Evolutionary conservation across 495 filamentous ascomycete genomes (phyloP), one percentile per base, ranked within the genome.

Genomic region (Staphylotrichum longicolle): DNA sequence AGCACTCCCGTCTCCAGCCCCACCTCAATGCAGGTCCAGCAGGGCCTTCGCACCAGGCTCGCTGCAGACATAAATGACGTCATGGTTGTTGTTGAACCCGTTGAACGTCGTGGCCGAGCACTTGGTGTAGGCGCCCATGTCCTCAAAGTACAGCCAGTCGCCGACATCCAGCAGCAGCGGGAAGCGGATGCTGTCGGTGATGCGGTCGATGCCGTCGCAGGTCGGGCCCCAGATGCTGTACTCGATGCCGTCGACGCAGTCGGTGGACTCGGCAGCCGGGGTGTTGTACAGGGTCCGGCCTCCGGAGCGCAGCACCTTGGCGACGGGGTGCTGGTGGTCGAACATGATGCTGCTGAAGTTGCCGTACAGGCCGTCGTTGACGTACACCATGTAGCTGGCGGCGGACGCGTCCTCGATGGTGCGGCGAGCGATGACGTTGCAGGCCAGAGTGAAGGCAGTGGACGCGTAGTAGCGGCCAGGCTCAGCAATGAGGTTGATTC

Each of bases 321-420:
- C 90, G 47, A 88, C 75, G 0, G 93, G 93, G 68, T 96, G 82
- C 78, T 99, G 95, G 74, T 98, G 95, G 69, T 98, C 95, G 74
- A 96, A 99, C 76, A 99, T 95, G 80, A 97, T 96, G 83, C 89
- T 94, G 62, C 91, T 93, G 75, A 99, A 98, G 75, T 97, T 97
- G 60, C 94, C 93, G 65, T 99, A 99, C 44, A 97, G 85, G 33
- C 94, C 94, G 66, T 98, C 94, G 69, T 98, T 98, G 65, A 98
- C 77, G 73, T 98, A 98, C 34, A 96, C 75, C 93, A 97, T 97
- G 81, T 94, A 96, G 56, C 86, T 90, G 42, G 83, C 75, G 9
- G 80, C 74, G 7, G 48, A 54, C 50, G 54, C 48, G 57, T 77
- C 73, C 49, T 85, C 81, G 60, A 96, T 85, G 48, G 91, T 90